These are phyloP conservation scores for Yamadazyma dushanensis DNA, from an alignment of 1,139 yeast genomes.

Conservation along the genomic window DNA sequence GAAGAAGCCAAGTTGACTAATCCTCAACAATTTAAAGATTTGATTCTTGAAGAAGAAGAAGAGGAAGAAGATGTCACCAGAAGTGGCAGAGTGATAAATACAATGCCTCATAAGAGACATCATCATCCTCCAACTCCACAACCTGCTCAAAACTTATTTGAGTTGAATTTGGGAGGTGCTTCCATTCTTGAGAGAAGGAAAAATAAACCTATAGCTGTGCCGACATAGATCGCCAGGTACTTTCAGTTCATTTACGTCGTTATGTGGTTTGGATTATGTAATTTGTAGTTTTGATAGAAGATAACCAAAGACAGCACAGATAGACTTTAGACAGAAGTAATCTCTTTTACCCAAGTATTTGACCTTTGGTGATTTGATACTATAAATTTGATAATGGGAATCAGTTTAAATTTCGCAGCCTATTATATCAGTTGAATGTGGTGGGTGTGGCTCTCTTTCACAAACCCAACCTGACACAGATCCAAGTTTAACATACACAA, in stretches of 20 bases:
- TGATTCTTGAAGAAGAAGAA: slow-evolving; percentile 42
- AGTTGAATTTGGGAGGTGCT: slow-evolving; percentile 74
- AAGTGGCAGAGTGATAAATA: slow-evolving; percentile 24
- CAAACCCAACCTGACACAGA: no score
- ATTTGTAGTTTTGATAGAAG: slow-evolving; percentile 4
- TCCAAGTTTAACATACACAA: no score
- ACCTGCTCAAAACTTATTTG: slow-evolving; percentile 42
- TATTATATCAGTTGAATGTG: no score
- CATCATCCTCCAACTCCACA: slow-evolving; percentile 19
- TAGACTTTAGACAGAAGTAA: no score
- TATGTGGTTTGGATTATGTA: not conserved
- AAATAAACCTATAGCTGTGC: slow-evolving; percentile 21
- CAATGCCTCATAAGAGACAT: slow-evolving; percentile 17
- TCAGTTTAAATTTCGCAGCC: no score
- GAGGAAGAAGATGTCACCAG: slow-evolving; percentile 27
- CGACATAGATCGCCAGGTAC: slow-evolving; percentile 8
- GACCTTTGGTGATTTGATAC: no score
- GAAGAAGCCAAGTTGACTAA: slow-evolving; percentile 68
- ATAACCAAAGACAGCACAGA: no score
- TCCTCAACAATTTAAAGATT: slow-evolving; percentile 24
- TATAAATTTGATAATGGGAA: no score
- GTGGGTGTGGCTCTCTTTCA: no score
- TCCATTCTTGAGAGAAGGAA: slow-evolving; percentile 78
- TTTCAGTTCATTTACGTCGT: slow-evolving; percentile 1
- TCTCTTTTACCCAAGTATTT: no score